These are phyloP conservation scores for Eucalyptus tenuipes DNA, from an alignment of 345 rosid genomes.

Conservation along the genomic window DNA sequence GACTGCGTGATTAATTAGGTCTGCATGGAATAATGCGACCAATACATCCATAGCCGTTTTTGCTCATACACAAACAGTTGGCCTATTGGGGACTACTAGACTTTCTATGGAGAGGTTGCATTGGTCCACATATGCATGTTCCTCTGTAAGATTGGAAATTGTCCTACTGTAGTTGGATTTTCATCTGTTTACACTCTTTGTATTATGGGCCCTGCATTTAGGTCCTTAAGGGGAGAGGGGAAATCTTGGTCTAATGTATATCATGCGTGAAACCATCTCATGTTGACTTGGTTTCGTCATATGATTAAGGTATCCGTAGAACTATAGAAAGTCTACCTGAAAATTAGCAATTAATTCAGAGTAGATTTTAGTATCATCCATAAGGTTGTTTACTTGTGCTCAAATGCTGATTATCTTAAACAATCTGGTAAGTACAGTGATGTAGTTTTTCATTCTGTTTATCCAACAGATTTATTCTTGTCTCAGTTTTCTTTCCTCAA, in stretches of 20 bases:
- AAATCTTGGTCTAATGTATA: background rate
- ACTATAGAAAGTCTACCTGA: background rate
- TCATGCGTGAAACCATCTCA: background rate
- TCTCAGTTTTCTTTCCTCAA: background rate
- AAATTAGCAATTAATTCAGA: background rate
- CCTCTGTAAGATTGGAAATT: background rate
- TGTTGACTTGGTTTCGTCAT: background rate
- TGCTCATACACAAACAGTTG: background rate
- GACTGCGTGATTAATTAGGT: background rate
- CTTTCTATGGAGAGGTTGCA: background rate
- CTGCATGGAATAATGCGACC: background rate
- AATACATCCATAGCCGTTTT: background rate
- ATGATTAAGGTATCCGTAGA: background rate
- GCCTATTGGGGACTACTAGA: background rate
- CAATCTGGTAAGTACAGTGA: background rate
- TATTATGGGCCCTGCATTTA: background rate
- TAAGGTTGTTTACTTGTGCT: background rate
- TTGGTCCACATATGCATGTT: background rate
- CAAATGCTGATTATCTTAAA: background rate
- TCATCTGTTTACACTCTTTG: background rate
- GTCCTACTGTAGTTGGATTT: background rate
- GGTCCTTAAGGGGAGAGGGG: background rate
- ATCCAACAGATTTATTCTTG: background rate
- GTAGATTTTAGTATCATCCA: background rate
- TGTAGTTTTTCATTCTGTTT: background rate